A percentile compares a stretch with the other conserved stretches of the same genome.
Evolutionary conservation across 2,329 filamentous ascomycete species (phyloP).

Genomic region (Elsinoe arachidis): DNA sequence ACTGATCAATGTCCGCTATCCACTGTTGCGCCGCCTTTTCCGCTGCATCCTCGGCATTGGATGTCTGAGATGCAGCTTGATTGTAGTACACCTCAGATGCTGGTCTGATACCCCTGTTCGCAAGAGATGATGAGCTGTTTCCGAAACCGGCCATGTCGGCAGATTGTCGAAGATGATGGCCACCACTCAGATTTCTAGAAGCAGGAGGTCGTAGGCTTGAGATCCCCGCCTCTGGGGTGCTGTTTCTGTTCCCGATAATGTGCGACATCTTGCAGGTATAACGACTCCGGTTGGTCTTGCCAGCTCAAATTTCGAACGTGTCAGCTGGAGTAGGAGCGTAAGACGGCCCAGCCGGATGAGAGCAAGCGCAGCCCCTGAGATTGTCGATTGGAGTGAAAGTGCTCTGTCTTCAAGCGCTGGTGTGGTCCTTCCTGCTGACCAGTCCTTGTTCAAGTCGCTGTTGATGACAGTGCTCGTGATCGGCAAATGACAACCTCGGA

Average conservation of each 20-base stretch:
- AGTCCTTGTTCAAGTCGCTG: too few species aligned
- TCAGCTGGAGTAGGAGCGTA: background rate
- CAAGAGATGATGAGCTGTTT: slow-evolving; percentile 51
- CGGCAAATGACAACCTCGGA: slow-evolving; percentile 1
- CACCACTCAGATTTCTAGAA: slow-evolving; percentile 66
- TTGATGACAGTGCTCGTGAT: background rate
- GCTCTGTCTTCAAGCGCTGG: too few species aligned
- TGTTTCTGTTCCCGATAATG: slow-evolving; percentile 71
- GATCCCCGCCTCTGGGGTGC: slow-evolving; percentile 84
- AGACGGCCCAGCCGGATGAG: slow-evolving; percentile 11
- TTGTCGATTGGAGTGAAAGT: too few species aligned
- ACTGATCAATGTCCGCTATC: slow-evolving; percentile 98
- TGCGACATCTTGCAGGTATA: slow-evolving; percentile 36
- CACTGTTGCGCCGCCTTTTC: slow-evolving; percentile 96
- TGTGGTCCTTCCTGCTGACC: too few species aligned
- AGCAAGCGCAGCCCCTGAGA: background rate
- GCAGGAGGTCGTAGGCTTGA: slow-evolving; percentile 74
- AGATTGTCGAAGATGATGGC: slow-evolving; percentile 83
- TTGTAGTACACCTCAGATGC: slow-evolving; percentile 90
- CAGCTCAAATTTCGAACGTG: background rate
- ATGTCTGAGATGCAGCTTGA: slow-evolving; percentile 59
- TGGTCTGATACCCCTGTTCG: slow-evolving; percentile 74
- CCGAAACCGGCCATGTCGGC: slow-evolving; percentile 84
- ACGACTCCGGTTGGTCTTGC: background rate
- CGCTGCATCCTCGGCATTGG: slow-evolving; percentile 69